Percentiles rank a stretch among this genome's conserved stretches.
These are phyloP conservation scores for Cladobotryum protrusum DNA, from an alignment of 2,329 filamentous ascomycete species.

Conservation along the genomic window DNA sequence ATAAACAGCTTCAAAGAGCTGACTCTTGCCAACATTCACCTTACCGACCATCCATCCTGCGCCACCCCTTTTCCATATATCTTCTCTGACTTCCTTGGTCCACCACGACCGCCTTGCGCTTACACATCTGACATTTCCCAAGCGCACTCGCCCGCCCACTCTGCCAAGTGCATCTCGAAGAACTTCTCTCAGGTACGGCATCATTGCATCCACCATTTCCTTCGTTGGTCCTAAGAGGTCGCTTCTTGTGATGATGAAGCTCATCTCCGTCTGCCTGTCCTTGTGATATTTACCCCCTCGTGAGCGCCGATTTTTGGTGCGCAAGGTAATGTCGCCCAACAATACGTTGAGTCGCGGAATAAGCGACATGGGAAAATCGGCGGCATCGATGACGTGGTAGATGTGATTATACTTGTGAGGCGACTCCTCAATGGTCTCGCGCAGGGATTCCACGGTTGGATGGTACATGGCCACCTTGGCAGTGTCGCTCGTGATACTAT, in stretches of 20 bases:
- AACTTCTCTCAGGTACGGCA: conserved; percentile 76
- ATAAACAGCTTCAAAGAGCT: conserved; percentile 80
- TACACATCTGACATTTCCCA: conserved; percentile 83
- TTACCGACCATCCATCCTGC: conserved; percentile 97
- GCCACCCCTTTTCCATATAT: conserved; percentile 76
- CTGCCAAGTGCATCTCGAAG: conserved; percentile 70
- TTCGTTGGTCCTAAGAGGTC: conserved; percentile 82
- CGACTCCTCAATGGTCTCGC: conserved; percentile 79
- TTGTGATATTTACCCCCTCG: conserved; percentile 58
- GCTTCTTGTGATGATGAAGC: conserved; percentile 83
- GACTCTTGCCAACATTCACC: conserved; percentile 95
- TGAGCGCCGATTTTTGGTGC: conserved; percentile 75
- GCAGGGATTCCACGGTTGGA: conserved; percentile 73
- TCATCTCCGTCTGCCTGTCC: conserved; percentile 68
- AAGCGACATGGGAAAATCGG: conserved; percentile 93
- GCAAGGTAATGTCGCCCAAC: conserved; percentile 64
- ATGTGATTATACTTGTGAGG: conserved; percentile 89
- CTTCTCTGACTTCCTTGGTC: conserved; percentile 78
- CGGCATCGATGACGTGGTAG: conserved; percentile 91
- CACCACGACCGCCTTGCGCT: conserved; percentile 86
- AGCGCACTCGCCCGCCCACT: conserved; percentile 60
- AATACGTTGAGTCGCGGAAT: conserved; percentile 68
- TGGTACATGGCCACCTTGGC: conserved; percentile 61
- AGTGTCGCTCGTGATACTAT: conserved; percentile 51
- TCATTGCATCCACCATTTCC: conserved; percentile 74